Evolutionary conservation across 805 yeast genomes (phyloP), one percentile per base, ranked within the genome.

Genomic region (Lipomyces spencermartinsiae): DNA sequence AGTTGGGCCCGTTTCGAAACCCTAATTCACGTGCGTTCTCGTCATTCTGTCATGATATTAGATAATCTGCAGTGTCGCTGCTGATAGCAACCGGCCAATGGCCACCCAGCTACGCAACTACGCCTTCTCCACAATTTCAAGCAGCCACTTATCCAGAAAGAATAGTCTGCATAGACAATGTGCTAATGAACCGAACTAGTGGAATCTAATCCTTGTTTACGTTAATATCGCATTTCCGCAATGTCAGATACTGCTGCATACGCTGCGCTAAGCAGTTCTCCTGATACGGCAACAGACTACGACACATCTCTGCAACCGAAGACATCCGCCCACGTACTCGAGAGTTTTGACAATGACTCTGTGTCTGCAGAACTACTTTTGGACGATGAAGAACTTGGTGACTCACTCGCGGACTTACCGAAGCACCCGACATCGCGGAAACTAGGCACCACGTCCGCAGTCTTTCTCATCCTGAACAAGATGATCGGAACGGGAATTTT

Each of bases 401-500:
- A 63, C 39, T 67, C 46, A 6, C 37, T 66, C n/a, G 70, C 70
- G 12, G 67, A 64, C 4, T n/a, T 63, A 14, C 70, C 70, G 22
- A 33, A 19, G 12, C 64, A 22, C 39, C 54, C 57, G 8, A 53
- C 51, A 8, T 22, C 56, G 37, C 43, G 39, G 29, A 68, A 68
- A 33, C 59, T 80, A 25, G 82, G 83, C 1, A 70, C 77, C 2
- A 51, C 70, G 2, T 77, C 81, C 1, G 77, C 82, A 1, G 73
- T 76, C 22, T 77, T 79, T 39, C 73, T 89, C 63, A 86, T 87
- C 75, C 79, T 89, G 69, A 89, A 89, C 77, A 83, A 89, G 73
- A 88, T 88, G 86, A 84, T 89, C 62, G 93, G 93, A 55, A 88
- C 92, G 2, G 93, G 93, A 34, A 87, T 89, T 51, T 89, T 89